phyloP scores from a whole-genome alignment of 2,329 filamentous ascomycete genomes.

The Fusarium pilosicola region DNA sequence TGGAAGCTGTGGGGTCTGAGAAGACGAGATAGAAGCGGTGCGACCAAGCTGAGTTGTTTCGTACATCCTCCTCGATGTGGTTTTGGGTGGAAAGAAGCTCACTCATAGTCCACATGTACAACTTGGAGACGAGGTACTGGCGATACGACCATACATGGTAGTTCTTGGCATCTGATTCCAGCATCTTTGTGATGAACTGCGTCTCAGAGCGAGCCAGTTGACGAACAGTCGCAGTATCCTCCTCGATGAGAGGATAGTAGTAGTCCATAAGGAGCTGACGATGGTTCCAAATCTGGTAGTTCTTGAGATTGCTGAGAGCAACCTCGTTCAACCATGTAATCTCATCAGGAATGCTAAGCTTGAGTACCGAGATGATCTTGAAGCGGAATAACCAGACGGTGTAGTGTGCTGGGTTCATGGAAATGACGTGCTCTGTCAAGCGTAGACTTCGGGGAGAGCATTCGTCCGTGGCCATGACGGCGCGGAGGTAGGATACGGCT shows the following conservation, averaged over 20 bases:
- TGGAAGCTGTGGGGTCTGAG: slow-evolving; percentile 64
- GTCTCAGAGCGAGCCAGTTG: slow-evolving; percentile 72
- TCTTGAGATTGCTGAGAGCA: slow-evolving; percentile 87
- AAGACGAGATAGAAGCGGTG: slow-evolving; percentile 97
- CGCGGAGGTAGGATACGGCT: slow-evolving; percentile 92
- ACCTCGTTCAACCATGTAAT: slow-evolving; percentile 87
- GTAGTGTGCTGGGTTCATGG: slow-evolving; percentile 95
- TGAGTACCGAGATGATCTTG: slow-evolving; percentile 75
- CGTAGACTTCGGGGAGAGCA: slow-evolving; percentile 79
- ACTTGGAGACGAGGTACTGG: slow-evolving; percentile 72
- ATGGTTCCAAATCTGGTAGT: slow-evolving; percentile 97
- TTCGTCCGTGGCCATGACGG: slow-evolving; percentile 91
- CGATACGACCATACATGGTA: slow-evolving; percentile 99
- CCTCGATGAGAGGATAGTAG: slow-evolving; percentile 68
- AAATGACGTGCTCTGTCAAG: slow-evolving; percentile 90
- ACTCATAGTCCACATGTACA: slow-evolving; percentile 75
- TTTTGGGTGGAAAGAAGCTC: slow-evolving; percentile 78
- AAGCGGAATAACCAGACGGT: slow-evolving; percentile 98
- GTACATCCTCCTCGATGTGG: slow-evolving; percentile 81
- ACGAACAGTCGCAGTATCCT: slow-evolving; percentile 63
- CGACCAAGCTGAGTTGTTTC: slow-evolving; percentile 98
- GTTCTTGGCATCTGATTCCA: slow-evolving; percentile 90
- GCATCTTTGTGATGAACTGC: slow-evolving; percentile 81
- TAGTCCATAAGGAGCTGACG: slow-evolving; percentile 72
- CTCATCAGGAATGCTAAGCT: slow-evolving; percentile 74